Evolutionary conservation across 2,329 filamentous ascomycete genomes (phyloP).

Genomic region (Stylonectria norvegica): DNA sequence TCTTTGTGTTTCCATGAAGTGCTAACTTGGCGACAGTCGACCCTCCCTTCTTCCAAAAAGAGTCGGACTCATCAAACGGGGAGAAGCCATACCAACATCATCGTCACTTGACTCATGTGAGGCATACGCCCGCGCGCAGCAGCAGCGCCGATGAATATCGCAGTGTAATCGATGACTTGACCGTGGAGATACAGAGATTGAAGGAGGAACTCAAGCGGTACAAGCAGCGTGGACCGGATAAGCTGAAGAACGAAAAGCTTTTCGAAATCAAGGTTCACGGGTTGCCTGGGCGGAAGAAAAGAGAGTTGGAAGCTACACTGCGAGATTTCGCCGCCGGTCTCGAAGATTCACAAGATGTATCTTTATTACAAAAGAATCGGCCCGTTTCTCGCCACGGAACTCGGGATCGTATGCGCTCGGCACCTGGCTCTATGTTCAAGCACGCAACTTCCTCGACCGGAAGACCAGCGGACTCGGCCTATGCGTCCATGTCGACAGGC

Average conservation of each 20-base stretch:
- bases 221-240: slow-evolving; percentile 62
- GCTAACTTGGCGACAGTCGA: slow-evolving; percentile 37
- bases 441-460: slow-evolving; percentile 52
- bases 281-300: slow-evolving; percentile 67
- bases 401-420: slow-evolving; percentile 39
- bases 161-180: slow-evolving; percentile 83
- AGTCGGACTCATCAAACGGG: slow-evolving; percentile 51
- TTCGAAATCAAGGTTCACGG: slow-evolving; percentile 82
- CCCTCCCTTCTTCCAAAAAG: slow-evolving; percentile 54
- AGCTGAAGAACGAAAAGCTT: slow-evolving; percentile 70
- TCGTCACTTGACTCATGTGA: slow-evolving; percentile 25
- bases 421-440: slow-evolving; percentile 44
- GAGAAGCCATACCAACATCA: slow-evolving; percentile 30
- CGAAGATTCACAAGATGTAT: slow-evolving; percentile 44
- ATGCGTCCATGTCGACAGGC: slow-evolving; percentile 63
- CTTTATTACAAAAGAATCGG: slow-evolving; percentile 39
- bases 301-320: slow-evolving; percentile 70
- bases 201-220: slow-evolving; percentile 71
- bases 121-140: slow-evolving; percentile 39
- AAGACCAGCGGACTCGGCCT: slow-evolving; percentile 58
- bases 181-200: slow-evolving; percentile 75
- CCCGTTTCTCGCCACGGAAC: slow-evolving; percentile 38
- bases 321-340: slow-evolving; percentile 67
- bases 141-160: slow-evolving; percentile 73
- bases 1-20: neutral